A percentile compares a stretch with the other conserved stretches of the same genome.
phyloP scores from a whole-genome alignment of 176 grass and related monocot species.

The Oryza glumipatula region DNA sequence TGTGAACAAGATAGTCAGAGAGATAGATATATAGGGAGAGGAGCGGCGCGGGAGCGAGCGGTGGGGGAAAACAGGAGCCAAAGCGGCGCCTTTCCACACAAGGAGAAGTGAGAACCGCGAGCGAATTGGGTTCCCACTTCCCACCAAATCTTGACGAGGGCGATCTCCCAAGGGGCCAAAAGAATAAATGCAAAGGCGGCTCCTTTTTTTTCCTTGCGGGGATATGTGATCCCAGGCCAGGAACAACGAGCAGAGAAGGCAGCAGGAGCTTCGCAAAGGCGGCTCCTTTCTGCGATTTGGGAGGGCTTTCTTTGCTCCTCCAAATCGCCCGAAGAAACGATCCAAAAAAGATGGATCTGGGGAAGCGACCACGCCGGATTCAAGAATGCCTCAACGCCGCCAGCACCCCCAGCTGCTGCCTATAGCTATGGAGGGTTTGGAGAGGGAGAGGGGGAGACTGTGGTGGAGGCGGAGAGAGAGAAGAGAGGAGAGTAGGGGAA shows the following conservation, averaged over 20 bases:
- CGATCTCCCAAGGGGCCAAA: slow-evolving; percentile 50
- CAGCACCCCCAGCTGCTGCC: not conserved
- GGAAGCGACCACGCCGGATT: slow-evolving; percentile 15
- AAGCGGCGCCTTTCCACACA: slow-evolving; percentile 51
- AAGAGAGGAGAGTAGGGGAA: not conserved
- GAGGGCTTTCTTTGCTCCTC: slow-evolving; percentile 3
- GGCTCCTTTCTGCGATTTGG: slow-evolving; percentile 45
- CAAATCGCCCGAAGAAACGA: slow-evolving; percentile 42
- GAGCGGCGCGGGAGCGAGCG: slow-evolving; percentile 19
- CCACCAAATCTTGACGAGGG: slow-evolving; percentile 56
- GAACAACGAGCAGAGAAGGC: slow-evolving; percentile 22
- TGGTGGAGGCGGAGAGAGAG: not conserved
- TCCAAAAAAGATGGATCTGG: slow-evolving; percentile 50
- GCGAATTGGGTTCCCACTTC: slow-evolving; percentile 59
- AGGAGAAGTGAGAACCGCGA: slow-evolving; percentile 18
- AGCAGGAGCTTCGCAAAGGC: slow-evolving; percentile 44
- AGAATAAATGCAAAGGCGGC: slow-evolving; percentile 51
- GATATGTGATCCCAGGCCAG: slow-evolving; percentile 42
- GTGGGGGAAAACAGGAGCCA: slow-evolving; percentile 49
- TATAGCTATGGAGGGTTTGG: slow-evolving; percentile 23
- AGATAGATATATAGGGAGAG: slow-evolving; percentile 47
- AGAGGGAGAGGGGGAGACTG: slow-evolving; percentile 26
- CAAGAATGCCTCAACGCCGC: slow-evolving; percentile 36
- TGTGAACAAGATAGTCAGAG: slow-evolving; percentile 28
- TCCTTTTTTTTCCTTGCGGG: slow-evolving; percentile 31